Conservation (phyloP, 2,329 filamentous ascomycete species). For the Stemphylium vesicarium region DNA sequence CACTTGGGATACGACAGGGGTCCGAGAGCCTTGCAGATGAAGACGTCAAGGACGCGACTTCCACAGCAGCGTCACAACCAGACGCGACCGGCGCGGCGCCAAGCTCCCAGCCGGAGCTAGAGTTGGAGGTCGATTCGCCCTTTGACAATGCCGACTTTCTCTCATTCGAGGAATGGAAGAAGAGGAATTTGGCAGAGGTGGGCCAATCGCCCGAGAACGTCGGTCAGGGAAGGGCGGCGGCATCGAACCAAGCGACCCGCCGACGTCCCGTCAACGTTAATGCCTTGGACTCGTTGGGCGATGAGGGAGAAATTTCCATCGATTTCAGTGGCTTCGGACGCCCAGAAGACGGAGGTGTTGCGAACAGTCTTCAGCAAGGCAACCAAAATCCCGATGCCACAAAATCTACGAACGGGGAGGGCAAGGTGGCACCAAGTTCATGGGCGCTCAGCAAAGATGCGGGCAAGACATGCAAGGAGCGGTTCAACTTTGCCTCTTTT, state of each 20-base stretch:
- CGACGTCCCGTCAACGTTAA: constrained; percentile 65
- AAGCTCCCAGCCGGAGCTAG: constrained; percentile 51
- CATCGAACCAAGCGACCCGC: constrained; percentile 52
- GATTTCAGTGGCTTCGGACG: constrained; percentile 70
- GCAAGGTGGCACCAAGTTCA: constrained; percentile 40
- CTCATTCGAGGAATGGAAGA: constrained; percentile 99
- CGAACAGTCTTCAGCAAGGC: constrained; percentile 23
- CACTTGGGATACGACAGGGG: constrained; percentile 16
- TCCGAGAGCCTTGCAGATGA: constrained; percentile 12
- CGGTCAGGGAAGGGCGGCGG: constrained; percentile 61
- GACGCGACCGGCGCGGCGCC: constrained; percentile 13
- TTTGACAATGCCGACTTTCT: constrained; percentile 83
- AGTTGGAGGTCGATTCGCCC: constrained; percentile 68
- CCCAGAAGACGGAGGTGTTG: constrained; percentile 32
- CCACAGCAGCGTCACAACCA: constrained; percentile 7
- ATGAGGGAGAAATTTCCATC: constrained; percentile 85
- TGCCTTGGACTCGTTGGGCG: constrained; percentile 79
- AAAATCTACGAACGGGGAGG: constrained; percentile 29
- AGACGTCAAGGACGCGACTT: constrained; percentile 1
- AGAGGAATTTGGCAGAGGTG: constrained; percentile 83
- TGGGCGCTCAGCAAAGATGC: constrained; percentile 80
- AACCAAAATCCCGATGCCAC: constrained; percentile 21
- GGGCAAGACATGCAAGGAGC: constrained; percentile 95
- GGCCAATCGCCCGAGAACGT: constrained; percentile 77
- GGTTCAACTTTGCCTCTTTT: constrained; percentile 97